These are phyloP conservation scores for Lasiosphaeria hispida DNA, from an alignment of 495 filamentous ascomycete genomes.

Conservation along the genomic window DNA sequence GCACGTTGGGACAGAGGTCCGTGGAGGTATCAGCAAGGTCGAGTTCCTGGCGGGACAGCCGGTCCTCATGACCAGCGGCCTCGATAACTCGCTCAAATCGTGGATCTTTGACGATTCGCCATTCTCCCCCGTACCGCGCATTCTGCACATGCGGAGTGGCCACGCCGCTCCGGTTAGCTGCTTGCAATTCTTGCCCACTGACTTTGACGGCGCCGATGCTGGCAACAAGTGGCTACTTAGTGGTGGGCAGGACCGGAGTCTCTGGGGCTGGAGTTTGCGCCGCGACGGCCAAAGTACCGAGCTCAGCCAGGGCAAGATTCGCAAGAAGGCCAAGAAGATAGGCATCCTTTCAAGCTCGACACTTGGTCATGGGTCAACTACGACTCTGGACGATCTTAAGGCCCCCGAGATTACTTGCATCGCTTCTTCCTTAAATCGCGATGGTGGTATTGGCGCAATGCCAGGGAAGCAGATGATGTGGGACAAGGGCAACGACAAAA, in stretches of 20 bases:
- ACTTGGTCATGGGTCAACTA: conserved; percentile 49
- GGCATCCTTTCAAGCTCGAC: conserved; percentile 58
- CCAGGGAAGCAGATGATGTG: conserved; percentile 69
- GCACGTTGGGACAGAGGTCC: conserved; percentile 37
- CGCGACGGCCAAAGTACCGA: conserved; percentile 93
- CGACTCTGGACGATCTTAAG: conserved; percentile 71
- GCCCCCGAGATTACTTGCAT: conserved; percentile 87
- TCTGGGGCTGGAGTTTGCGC: conserved; percentile 94
- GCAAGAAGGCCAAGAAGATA: conserved; percentile 79
- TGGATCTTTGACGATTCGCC: conserved; percentile 93
- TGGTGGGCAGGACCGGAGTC: conserved; percentile 77
- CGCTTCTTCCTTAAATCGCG: conserved; percentile 84
- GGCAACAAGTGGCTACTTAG: conserved; percentile 93
- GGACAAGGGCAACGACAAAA: conserved; percentile 64
- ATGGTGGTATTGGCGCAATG: conserved; percentile 82
- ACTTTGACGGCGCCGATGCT: conserved; percentile 84
- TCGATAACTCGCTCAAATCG: conserved; percentile 89
- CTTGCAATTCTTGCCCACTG: conserved; percentile 76
- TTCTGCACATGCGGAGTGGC: conserved; percentile 78
- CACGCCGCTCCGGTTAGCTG: conserved; percentile 81
- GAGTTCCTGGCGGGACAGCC: conserved; percentile 93
- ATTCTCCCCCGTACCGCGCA: conserved; percentile 78
- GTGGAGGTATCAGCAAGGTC: conserved; percentile 67
- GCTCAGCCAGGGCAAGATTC: conserved; percentile 81
- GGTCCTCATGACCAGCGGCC: conserved; percentile 81